A percentile compares a stretch with the other conserved stretches of the same genome.
phyloP scores from a whole-genome alignment of 2,329 filamentous ascomycete genomes.

The Pseudogymnoascus destructans region DNA sequence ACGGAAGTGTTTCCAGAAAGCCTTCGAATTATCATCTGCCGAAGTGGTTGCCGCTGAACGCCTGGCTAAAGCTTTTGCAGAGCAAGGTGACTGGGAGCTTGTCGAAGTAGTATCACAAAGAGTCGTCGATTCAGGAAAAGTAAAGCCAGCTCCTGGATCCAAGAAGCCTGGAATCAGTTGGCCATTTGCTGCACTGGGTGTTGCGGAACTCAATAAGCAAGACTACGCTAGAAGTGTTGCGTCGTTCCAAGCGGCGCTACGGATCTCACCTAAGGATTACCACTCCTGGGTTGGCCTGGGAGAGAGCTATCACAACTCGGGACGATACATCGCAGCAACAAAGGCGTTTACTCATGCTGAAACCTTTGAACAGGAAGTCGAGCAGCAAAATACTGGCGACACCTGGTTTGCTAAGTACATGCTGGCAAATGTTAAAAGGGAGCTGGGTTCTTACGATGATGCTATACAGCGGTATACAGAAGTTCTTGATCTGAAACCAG shows the following conservation, averaged over 20 bases:
- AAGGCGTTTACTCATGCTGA: slow-evolving; percentile 83
- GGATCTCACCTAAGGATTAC: slow-evolving; percentile 75
- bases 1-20: slow-evolving; percentile 89
- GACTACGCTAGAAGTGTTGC: slow-evolving; percentile 81
- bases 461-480: slow-evolving; percentile 64
- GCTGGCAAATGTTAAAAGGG: slow-evolving; percentile 86
- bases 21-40: slow-evolving; percentile 77
- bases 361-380: slow-evolving; percentile 49
- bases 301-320: slow-evolving; percentile 94
- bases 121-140: slow-evolving; percentile 88
- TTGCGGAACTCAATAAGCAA: slow-evolving; percentile 88
- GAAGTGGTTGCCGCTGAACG: slow-evolving; percentile 81
- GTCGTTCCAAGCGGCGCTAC: slow-evolving; percentile 79
- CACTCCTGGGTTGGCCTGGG: slow-evolving; percentile 93
- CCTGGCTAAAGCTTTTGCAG: slow-evolving; percentile 73
- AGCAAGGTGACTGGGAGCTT: slow-evolving; percentile 88
- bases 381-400: slow-evolving; percentile 46
- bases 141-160: slow-evolving; percentile 78
- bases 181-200: slow-evolving; percentile 87
- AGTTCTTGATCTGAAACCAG: slow-evolving; percentile 53
- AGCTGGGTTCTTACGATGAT: slow-evolving; percentile 79
- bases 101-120: slow-evolving; percentile 86
- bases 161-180: slow-evolving; percentile 89
- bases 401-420: slow-evolving; percentile 96
- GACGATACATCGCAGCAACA: slow-evolving; percentile 83